Evolutionary conservation across 2,329 filamentous ascomycete species (phyloP).

Genomic region (Sphaerulina vaccinii): DNA sequence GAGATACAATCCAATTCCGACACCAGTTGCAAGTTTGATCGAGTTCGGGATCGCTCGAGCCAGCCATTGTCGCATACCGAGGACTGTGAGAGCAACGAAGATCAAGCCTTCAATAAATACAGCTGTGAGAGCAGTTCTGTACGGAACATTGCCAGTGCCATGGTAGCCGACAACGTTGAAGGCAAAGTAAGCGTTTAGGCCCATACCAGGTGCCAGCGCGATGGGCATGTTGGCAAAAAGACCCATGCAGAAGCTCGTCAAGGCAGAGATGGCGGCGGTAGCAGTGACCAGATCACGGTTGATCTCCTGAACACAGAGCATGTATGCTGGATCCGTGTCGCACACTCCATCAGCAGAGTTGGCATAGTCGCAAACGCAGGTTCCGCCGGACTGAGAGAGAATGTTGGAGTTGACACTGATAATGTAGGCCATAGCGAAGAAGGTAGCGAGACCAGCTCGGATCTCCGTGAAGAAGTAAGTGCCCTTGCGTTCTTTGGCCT

Average conservation of each 20-base stretch:
- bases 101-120: conserved; percentile 88
- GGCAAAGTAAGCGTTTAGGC: conserved; percentile 83
- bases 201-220: conserved; percentile 72
- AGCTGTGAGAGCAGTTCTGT: conserved; percentile 73
- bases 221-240: conserved; percentile 79
- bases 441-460: conserved; percentile 74
- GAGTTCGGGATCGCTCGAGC: conserved; percentile 77
- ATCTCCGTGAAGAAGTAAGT: conserved; percentile 81
- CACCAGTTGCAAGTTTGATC: conserved; percentile 83
- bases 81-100: conserved; percentile 74
- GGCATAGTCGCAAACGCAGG: conserved; percentile 65
- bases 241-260: conserved; percentile 82
- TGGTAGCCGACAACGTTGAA: conserved; percentile 78
- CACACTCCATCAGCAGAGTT: conserved; percentile 51
- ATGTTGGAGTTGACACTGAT: conserved; percentile 65
- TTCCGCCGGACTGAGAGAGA: conserved; percentile 69
- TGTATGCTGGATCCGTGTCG: conserved; percentile 57
- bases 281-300: conserved; percentile 80
- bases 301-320: conserved; percentile 61
- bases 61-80: conserved; percentile 84
- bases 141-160: conserved; percentile 71
- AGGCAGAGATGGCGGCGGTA: conserved; percentile 76
- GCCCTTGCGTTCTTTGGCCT: conserved; percentile 70
- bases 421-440: conserved; percentile 72
- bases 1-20: conserved; percentile 81